These are phyloP conservation scores for Solanum aculeatissimum DNA, from an alignment of 305 asterid species.

Conservation along the genomic window DNA sequence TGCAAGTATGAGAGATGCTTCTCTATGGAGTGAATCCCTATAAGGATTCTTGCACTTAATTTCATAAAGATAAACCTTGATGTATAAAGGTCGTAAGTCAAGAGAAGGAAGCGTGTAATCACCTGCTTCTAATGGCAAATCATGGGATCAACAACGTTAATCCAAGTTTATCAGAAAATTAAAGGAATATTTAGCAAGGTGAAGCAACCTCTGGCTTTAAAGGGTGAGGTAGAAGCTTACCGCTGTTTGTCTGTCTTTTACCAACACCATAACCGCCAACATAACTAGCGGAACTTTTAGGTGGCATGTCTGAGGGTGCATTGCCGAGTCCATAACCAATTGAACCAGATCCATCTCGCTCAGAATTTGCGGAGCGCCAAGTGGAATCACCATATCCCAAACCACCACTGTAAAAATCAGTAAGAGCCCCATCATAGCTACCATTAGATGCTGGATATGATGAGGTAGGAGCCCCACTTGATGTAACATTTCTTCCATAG, in stretches of 20 bases:
- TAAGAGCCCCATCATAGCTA: conserved; percentile 14
- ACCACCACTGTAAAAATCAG: conserved; percentile 12
- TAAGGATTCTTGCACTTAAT: not conserved
- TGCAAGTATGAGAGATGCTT: not conserved
- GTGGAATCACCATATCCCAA: conserved; percentile 11
- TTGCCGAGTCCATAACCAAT: conserved; percentile 10
- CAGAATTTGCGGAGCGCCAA: conserved; percentile 11
- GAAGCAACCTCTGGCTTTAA: not conserved
- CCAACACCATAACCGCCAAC: conserved; percentile 17
- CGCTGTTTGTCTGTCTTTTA: conserved; percentile 11
- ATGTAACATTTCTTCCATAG: conserved; percentile 13
- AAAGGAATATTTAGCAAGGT: not conserved
- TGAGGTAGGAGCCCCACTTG: conserved; percentile 4
- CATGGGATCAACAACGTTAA: not conserved
- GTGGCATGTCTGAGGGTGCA: conserved; percentile 3
- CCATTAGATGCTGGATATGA: conserved; percentile 14
- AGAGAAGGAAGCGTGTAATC: not conserved
- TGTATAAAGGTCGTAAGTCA: not conserved
- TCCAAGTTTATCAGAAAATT: not conserved
- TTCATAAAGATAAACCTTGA: not conserved
- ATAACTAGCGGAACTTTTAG: conserved; percentile 18
- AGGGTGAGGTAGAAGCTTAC: conserved; percentile 7
- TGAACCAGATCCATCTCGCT: conserved; percentile 19
- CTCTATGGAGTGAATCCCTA: not conserved
- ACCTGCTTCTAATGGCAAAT: not conserved